Evolutionary conservation across 768 basidiomycete species (phyloP).

Genomic region (Tulasnella sp.): DNA sequence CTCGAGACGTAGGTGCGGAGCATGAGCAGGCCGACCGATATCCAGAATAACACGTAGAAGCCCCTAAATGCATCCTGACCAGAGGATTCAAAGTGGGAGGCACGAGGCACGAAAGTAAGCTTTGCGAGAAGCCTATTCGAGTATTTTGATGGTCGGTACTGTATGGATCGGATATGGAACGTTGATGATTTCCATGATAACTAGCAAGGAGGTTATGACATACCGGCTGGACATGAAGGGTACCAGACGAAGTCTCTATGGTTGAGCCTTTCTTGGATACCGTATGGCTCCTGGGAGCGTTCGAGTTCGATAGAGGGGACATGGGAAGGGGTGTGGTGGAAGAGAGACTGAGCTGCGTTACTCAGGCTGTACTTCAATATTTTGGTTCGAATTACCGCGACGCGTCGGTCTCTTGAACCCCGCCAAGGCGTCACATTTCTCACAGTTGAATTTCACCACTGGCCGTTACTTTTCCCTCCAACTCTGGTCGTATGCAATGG

Average conservation of each 20-base stretch:
- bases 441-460: too few relatives aligned
- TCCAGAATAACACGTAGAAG: slow-evolving; percentile 90
- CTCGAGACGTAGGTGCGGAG: slow-evolving; percentile 64
- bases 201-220: too few relatives aligned
- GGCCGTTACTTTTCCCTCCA: too few relatives aligned
- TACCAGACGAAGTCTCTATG: slow-evolving; percentile 22
- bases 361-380: background rate
- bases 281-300: background rate
- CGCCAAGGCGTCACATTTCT: too few relatives aligned
- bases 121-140: slow-evolving; percentile 71
- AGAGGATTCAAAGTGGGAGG: slow-evolving; percentile 69
- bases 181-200: background rate
- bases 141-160: slow-evolving; percentile 41
- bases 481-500: too few relatives aligned
- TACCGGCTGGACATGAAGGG: slow-evolving; percentile 26
- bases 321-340: background rate
- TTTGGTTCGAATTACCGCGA: too few relatives aligned
- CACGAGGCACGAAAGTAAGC: slow-evolving; percentile 75
- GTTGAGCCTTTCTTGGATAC: slow-evolving; percentile 19
- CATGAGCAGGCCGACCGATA: slow-evolving; percentile 51
- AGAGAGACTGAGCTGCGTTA: background rate
- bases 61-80: slow-evolving; percentile 86
- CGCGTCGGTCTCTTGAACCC: too few relatives aligned
- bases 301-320: background rate
- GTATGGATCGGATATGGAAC: background rate